These are phyloP conservation scores for Russula sp. DNA, from an alignment of 768 basidiomycete species.

Conservation along the genomic window DNA sequence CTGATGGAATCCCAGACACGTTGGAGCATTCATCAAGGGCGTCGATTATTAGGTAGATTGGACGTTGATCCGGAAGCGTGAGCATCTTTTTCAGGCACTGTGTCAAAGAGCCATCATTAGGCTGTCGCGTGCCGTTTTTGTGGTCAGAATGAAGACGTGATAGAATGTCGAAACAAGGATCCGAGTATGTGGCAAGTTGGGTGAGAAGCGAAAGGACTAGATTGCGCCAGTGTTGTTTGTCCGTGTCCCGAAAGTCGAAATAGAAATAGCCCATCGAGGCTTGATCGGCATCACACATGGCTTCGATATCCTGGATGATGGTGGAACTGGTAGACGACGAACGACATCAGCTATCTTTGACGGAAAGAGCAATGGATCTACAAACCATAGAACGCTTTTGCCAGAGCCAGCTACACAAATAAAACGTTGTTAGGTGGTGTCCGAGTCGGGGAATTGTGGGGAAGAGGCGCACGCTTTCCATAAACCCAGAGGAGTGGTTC, in stretches of 20 bases:
- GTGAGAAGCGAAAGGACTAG: constrained; percentile 10
- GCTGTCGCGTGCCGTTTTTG: background rate
- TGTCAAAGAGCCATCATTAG: background rate
- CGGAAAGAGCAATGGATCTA: too few relatives aligned
- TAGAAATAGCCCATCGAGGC: constrained; percentile 10
- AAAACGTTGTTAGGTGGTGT: background rate
- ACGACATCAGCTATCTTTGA: background rate
- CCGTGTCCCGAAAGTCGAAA: constrained; percentile 1
- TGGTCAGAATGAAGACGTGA: background rate
- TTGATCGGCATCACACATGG: background rate
- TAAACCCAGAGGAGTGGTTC: constrained; percentile 10
- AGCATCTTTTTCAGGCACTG: constrained; percentile 3
- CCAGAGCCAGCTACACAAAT: constrained; percentile 8
- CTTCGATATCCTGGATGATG: constrained; percentile 1
- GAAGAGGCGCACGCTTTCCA: constrained; percentile 10
- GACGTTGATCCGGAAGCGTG: background rate
- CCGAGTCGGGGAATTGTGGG: background rate
- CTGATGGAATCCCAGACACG: background rate
- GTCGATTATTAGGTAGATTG: background rate
- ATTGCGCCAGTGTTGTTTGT: constrained; percentile 1
- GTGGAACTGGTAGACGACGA: background rate
- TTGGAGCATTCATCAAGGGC: constrained; percentile 1
- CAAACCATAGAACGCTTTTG: constrained; percentile 15
- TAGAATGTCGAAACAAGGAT: background rate
- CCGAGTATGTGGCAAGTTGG: background rate